phyloP scores from a whole-genome alignment of 2,329 filamentous ascomycete genomes.

The Neoascochyta sp. region DNA sequence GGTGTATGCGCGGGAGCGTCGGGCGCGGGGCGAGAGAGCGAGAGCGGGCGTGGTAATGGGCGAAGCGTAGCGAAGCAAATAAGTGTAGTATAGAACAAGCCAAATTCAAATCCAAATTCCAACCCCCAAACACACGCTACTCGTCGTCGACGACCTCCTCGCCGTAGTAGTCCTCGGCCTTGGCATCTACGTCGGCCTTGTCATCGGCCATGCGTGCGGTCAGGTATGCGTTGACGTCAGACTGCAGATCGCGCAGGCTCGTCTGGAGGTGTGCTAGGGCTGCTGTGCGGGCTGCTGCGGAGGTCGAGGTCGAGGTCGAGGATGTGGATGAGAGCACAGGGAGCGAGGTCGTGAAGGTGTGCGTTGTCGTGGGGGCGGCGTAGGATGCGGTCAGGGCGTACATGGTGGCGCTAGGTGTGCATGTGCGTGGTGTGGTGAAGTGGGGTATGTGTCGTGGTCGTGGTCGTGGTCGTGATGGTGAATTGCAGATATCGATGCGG shows the following conservation, averaged over 20 bases:
- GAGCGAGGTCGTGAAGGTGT: slow-evolving; percentile 21
- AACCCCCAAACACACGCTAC: too few relatives aligned
- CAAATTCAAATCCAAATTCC: too few relatives aligned
- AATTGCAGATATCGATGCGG: too few relatives aligned
- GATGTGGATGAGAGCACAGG: slow-evolving; percentile 11
- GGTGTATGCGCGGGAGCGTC: slow-evolving; percentile 41
- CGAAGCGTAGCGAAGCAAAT: too few relatives aligned
- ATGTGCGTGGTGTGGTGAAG: slow-evolving; percentile 2
- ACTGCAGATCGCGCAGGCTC: slow-evolving; percentile 59
- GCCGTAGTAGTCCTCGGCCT: slow-evolving; percentile 80
- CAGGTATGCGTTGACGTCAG: slow-evolving; percentile 65
- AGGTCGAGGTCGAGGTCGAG: slow-evolving; percentile 4
- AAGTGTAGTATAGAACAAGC: too few relatives aligned
- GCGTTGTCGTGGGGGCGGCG: slow-evolving; percentile 43
- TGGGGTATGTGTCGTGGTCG: too few relatives aligned
- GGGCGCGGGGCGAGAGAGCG: slow-evolving; percentile 13
- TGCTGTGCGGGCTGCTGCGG: slow-evolving; percentile 51
- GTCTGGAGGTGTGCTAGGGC: slow-evolving; percentile 60
- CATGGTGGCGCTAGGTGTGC: slow-evolving; percentile 28
- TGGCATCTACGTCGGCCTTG: slow-evolving; percentile 46
- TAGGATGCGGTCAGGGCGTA: slow-evolving; percentile 51
- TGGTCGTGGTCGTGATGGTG: too few relatives aligned
- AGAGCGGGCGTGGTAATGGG: slow-evolving; percentile 4
- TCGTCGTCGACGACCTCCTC: slow-evolving; percentile 69
- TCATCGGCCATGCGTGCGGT: slow-evolving; percentile 73